Conservation (phyloP, 345 rosid species). For the Turnera subulata region DNA sequence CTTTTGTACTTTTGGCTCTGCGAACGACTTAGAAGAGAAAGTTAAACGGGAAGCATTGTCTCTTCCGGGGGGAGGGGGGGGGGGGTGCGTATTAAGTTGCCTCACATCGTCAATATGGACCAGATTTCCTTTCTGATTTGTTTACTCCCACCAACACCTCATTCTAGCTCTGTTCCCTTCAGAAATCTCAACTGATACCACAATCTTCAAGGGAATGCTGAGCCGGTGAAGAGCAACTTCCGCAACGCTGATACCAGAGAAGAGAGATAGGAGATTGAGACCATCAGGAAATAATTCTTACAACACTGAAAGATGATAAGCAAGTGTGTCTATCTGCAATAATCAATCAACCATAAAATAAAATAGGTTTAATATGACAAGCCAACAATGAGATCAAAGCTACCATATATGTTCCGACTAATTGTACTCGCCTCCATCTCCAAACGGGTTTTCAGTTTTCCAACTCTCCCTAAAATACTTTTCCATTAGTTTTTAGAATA, state of each 20-base stretch:
- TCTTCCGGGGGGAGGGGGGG: too few relatives aligned
- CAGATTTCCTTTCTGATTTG: constrained; percentile 72
- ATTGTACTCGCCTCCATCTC: too few relatives aligned
- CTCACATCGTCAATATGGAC: constrained; percentile 52
- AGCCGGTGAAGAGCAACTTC: constrained; percentile 87
- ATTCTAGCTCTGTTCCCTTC: constrained; percentile 54
- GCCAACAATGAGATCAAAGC: too few relatives aligned
- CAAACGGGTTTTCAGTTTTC: too few relatives aligned
- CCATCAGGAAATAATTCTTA: constrained; percentile 61
- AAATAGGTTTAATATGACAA: too few relatives aligned
- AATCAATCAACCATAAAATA: neutral
- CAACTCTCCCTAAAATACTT: too few relatives aligned
- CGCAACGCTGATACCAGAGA: constrained; percentile 92
- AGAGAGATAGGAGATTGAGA: constrained; percentile 69
- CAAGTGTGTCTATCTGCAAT: constrained; percentile 87
- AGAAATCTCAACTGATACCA: constrained; percentile 71
- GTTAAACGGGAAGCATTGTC: too few relatives aligned
- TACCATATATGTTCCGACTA: too few relatives aligned
- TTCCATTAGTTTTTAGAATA: too few relatives aligned
- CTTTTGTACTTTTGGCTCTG: too few relatives aligned
- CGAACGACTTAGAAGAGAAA: too few relatives aligned
- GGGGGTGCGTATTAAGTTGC: constrained; percentile 31
- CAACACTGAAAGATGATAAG: constrained; percentile 72
- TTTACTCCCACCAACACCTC: constrained; percentile 85
- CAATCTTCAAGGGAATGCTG: constrained; percentile 56